A percentile compares a stretch with the other conserved stretches of the same genome.
These are phyloP conservation scores for Ceratobasidium sp. DNA, from an alignment of 1,284 basidiomycete genomes.

Conservation along the genomic window DNA sequence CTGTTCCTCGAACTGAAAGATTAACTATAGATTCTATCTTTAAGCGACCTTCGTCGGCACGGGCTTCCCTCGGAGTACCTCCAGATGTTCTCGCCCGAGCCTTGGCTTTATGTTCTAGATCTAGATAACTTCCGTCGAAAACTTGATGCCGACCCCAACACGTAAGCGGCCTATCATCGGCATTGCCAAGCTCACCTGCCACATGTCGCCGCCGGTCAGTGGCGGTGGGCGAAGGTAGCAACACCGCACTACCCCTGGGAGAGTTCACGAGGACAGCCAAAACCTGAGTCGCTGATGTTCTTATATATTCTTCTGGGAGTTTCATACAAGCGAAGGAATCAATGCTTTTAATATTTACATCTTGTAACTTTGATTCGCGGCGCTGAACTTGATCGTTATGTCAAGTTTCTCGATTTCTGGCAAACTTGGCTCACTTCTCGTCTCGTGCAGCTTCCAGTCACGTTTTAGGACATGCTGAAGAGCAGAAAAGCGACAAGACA, in stretches of 20 bases:
- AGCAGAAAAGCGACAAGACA: background rate
- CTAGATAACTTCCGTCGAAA: slow-evolving; percentile 4
- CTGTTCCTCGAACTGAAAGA: background rate
- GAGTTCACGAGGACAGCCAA: background rate
- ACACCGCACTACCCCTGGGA: slow-evolving; percentile 8
- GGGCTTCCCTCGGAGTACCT: slow-evolving; percentile 41
- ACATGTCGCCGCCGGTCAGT: slow-evolving; percentile 9
- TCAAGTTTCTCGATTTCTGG: background rate
- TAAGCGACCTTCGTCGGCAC: slow-evolving; percentile 1
- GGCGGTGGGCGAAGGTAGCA: background rate
- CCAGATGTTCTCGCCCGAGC: background rate
- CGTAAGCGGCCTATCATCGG: slow-evolving; percentile 35
- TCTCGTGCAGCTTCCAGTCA: too few species aligned
- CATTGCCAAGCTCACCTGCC: slow-evolving; percentile 26
- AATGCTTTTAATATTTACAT: background rate
- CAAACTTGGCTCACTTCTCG: background rate
- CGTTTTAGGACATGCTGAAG: background rate
- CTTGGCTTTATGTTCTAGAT: slow-evolving; percentile 26
- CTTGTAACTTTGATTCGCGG: slow-evolving; percentile 10
- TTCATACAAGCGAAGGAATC: slow-evolving; percentile 5
- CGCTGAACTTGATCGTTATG: background rate
- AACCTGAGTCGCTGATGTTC: background rate
- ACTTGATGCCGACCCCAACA: background rate
- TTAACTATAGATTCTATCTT: background rate
- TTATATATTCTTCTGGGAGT: background rate